Evolutionary conservation across 345 rosid genomes (phyloP).

Genomic region (Adansonia digitata): DNA sequence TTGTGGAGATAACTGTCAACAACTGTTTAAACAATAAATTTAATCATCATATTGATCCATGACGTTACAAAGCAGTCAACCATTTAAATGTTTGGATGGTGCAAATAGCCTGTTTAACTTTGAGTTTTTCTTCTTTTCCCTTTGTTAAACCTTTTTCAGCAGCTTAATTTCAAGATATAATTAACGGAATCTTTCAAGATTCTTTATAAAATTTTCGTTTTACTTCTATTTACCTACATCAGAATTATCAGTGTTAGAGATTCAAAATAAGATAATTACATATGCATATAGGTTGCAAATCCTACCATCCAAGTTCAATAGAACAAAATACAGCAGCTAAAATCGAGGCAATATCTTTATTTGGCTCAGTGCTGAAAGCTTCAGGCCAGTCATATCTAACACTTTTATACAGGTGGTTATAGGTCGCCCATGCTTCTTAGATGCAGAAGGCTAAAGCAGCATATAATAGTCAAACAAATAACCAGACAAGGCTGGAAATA

Average conservation of each 20-base stretch:
- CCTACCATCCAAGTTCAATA: not conserved
- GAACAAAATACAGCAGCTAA: not conserved
- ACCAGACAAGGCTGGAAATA: not conserved
- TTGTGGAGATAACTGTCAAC: conserved; percentile 69
- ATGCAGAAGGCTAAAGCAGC: conserved; percentile 66
- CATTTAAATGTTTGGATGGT: not conserved
- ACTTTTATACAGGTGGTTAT: conserved; percentile 83
- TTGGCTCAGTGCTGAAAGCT: conserved; percentile 79
- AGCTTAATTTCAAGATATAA: not conserved
- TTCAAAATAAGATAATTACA: not conserved
- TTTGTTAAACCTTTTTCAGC: not conserved
- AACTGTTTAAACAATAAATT: conserved; percentile 44
- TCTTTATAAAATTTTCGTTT: not conserved
- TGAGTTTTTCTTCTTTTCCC: not conserved
- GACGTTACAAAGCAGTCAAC: not conserved
- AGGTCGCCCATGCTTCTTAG: conserved; percentile 68
- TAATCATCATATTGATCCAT: not conserved
- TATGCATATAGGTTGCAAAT: not conserved
- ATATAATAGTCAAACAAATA: conserved; percentile 13
- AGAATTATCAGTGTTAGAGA: not conserved
- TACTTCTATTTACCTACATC: not conserved
- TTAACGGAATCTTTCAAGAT: not conserved
- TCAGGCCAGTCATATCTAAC: conserved; percentile 91
- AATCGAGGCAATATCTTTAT: conserved; percentile 51
- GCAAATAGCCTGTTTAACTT: not conserved